Evolutionary conservation across 148 eudicot genomes (phyloP).

Genomic region (Rhododendron griersonianum): DNA sequence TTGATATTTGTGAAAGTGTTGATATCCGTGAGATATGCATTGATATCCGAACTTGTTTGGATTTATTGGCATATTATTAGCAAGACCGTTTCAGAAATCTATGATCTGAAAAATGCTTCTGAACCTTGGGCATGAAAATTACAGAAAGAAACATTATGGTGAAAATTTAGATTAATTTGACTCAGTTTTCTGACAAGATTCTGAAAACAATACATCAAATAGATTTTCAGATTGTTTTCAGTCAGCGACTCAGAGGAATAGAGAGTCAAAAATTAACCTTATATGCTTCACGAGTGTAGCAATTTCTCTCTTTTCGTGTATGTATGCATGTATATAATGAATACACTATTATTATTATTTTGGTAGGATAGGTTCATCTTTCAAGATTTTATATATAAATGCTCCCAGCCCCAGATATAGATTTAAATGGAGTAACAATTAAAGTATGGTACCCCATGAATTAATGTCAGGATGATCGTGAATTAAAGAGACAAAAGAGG

Average conservation of each 20-base stretch:
- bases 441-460: not conserved
- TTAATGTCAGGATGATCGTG: slow-evolving; percentile 73
- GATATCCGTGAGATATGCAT: too few species aligned
- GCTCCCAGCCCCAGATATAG: too few species aligned
- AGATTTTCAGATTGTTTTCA: not conserved
- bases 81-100: not conserved
- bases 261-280: not conserved
- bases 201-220: not conserved
- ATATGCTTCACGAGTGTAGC: not conserved
- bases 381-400: not conserved
- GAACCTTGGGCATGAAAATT: not conserved
- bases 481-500: slow-evolving; percentile 82
- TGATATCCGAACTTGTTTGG: too few species aligned
- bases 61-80: too few species aligned
- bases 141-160: not conserved
- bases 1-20: too few species aligned
- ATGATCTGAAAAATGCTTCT: not conserved
- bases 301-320: not conserved
- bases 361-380: not conserved
- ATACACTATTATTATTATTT: not conserved
- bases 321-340: not conserved
- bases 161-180: not conserved
- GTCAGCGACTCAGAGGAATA: not conserved
- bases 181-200: not conserved
- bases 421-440: not conserved